Evolutionary conservation across 2,329 filamentous ascomycete genomes (phyloP).

Genomic region (Ceratocystis destructans): DNA sequence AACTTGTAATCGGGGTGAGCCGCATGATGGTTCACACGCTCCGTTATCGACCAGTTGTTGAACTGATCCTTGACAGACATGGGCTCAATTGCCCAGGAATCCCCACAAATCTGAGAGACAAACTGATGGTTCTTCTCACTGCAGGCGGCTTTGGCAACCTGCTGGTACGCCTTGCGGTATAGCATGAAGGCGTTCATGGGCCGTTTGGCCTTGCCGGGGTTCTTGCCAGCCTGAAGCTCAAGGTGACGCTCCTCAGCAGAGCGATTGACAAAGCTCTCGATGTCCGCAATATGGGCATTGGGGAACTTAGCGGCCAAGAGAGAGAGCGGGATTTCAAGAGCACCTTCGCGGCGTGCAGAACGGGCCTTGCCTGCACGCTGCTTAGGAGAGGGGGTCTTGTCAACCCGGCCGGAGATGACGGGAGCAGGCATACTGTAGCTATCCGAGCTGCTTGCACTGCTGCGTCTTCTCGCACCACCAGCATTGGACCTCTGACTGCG

Average conservation of each 20-base stretch:
- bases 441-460: background rate
- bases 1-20: conserved; percentile 93
- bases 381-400: conserved; percentile 20
- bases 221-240: conserved; percentile 56
- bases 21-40: conserved; percentile 69
- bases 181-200: conserved; percentile 99
- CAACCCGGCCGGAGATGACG: conserved; percentile 8
- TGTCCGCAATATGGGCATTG: conserved; percentile 58
- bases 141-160: conserved; percentile 69
- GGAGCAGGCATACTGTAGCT: background rate
- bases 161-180: conserved; percentile 84
- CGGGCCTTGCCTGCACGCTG: conserved; percentile 24
- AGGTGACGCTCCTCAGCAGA: conserved; percentile 48
- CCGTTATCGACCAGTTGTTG: conserved; percentile 62
- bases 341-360: conserved; percentile 25
- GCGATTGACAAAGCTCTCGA: conserved; percentile 65
- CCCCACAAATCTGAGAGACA: conserved; percentile 74
- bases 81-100: conserved; percentile 73
- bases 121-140: conserved; percentile 85
- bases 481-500: background rate
- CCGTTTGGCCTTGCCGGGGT: conserved; percentile 64
- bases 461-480: background rate
- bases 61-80: conserved; percentile 58
- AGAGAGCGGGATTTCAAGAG: conserved; percentile 54
- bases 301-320: conserved; percentile 50